These are phyloP conservation scores for Phialophora macrospora DNA, from an alignment of 2,329 filamentous ascomycete species.

Conservation along the genomic window DNA sequence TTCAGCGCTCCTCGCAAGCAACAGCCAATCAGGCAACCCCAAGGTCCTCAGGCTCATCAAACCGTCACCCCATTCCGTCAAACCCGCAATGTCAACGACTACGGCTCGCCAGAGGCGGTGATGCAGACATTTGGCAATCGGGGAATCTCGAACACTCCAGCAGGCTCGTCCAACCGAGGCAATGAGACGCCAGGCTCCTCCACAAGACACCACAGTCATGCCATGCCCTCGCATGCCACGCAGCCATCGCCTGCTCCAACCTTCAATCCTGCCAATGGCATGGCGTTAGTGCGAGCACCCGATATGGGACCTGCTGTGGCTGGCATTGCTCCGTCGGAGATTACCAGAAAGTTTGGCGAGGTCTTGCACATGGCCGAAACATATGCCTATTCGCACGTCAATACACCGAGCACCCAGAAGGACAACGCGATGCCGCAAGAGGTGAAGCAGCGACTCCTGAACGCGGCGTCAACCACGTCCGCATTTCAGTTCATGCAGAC, in stretches of 20 bases:
- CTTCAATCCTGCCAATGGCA: slow-evolving; percentile 12
- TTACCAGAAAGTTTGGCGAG: slow-evolving; percentile 16
- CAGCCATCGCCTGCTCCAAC: slow-evolving; percentile 10
- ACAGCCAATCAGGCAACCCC: slow-evolving; percentile 4
- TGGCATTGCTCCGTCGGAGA: not conserved
- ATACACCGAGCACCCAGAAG: slow-evolving; percentile 33
- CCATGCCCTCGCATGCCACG: not conserved
- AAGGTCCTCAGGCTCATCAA: slow-evolving; percentile 12
- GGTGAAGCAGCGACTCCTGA: slow-evolving; percentile 33
- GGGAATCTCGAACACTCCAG: slow-evolving; percentile 4
- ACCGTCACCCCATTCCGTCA: slow-evolving; percentile 10
- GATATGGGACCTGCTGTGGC: not conserved
- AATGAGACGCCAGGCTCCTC: slow-evolving; percentile 5
- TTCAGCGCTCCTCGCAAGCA: slow-evolving; percentile 10
- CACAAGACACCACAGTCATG: slow-evolving; percentile 4
- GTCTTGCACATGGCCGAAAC: slow-evolving; percentile 28
- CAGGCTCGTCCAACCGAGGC: not conserved
- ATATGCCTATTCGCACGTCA: slow-evolving; percentile 33
- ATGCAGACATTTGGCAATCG: slow-evolving; percentile 11
- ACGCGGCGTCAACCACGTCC: slow-evolving; percentile 27
- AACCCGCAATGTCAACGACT: slow-evolving; percentile 17
- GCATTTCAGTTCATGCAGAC: slow-evolving; percentile 33
- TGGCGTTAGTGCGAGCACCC: slow-evolving; percentile 1
- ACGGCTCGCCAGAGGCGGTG: slow-evolving; percentile 27
- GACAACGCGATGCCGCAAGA: slow-evolving; percentile 30